Conservation (phyloP, 2,329 filamentous ascomycete genomes). For the Cordyceps farinosa region DNA sequence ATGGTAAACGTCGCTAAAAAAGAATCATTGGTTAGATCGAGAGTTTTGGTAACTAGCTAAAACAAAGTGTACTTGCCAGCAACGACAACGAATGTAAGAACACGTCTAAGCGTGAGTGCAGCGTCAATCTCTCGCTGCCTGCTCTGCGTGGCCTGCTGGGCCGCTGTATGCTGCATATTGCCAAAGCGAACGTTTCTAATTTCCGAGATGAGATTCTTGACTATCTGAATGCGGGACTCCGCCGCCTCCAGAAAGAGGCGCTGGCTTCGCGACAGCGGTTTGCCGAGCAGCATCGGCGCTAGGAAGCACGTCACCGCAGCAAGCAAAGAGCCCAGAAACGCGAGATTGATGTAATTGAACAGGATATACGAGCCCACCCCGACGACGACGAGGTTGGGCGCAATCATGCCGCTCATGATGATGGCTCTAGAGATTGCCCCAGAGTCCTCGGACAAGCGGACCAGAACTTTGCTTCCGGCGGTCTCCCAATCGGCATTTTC, state of each 20-base stretch:
- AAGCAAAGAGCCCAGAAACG: background rate
- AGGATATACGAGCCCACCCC: background rate
- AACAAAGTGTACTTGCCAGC: background rate
- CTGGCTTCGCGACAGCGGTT: background rate
- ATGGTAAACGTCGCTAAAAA: background rate
- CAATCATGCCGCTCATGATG: constrained; percentile 1
- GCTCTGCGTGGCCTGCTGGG: background rate
- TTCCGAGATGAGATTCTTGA: background rate
- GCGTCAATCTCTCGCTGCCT: background rate
- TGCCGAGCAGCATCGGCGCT: background rate
- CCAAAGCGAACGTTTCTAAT: background rate
- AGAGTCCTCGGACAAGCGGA: background rate
- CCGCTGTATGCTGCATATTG: background rate
- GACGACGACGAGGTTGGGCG: background rate
- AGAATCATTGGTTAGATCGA: background rate
- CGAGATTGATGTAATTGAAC: constrained; percentile 1
- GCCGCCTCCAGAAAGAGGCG: background rate
- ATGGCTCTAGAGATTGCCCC: background rate
- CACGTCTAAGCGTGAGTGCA: background rate
- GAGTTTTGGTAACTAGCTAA: background rate
- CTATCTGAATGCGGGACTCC: background rate
- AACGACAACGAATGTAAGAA: background rate
- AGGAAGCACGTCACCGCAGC: background rate
- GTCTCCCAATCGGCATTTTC: background rate
- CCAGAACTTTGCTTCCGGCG: background rate